Evolutionary conservation across 257 asterid genomes (phyloP), one percentile per base, ranked within the genome.

Genomic region (Solanum appendiculatum): DNA sequence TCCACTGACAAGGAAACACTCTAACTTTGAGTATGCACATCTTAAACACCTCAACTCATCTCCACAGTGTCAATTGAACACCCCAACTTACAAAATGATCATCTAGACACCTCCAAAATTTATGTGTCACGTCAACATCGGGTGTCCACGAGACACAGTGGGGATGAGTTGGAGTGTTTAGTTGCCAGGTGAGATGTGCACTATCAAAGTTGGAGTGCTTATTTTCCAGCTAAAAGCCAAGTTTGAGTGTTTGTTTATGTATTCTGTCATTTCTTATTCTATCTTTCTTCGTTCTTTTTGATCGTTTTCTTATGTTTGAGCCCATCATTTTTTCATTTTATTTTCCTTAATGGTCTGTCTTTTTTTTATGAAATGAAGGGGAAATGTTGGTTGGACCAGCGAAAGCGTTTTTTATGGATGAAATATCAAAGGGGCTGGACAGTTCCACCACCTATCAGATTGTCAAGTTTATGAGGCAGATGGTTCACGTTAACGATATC

Each of bases 331-430:
- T 56, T 18, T 46, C 85, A 48, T 27, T 16, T 27, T 31, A 80
- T 29, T 81, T 56, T 81, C 68, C 16, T 80, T 8, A 46, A 46
- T 80, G 40, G 27, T 29, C 37, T 46, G n/a, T 27, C 40, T 46
- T 25, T 8, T 58, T 80, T 16, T 15, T 1, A 4, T 46, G 16
- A 68, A 69, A 63, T 48, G 37, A 90, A 95, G 98, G 97, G n/a
- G 98, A 94, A 91, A 95, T 95, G 98, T 88, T 95, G 93, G 97
- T 93, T 1, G 98, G 99, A 31, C 98, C 98, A 25, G 98, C 98
- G 64, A 96, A 96, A 87, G 99, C 95, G 4, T 93, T 96, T 90
- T 94, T 95, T 95, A 96, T 96, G 98, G 98, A 96, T 85, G 98
- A 96, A 87, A 94, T 95, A 88, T 96, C 99, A 6, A 96, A 96